phyloP scores from a whole-genome alignment of 495 filamentous ascomycete species.

The Parathielavia appendiculata region DNA sequence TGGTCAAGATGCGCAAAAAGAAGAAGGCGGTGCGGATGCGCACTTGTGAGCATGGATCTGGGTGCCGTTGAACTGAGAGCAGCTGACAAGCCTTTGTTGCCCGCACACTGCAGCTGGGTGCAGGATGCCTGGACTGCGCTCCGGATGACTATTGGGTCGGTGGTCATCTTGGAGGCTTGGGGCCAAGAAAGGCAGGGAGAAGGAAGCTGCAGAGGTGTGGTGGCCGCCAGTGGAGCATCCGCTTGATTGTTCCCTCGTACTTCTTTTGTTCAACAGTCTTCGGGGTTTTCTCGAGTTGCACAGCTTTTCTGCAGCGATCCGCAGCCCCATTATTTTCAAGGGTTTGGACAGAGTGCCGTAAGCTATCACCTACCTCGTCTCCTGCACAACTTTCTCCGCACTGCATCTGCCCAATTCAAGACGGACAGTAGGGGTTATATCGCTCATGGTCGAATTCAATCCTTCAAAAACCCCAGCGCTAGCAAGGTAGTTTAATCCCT shows the following conservation, averaged over 20 bases:
- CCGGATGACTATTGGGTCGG: not conserved
- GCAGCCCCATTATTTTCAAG: not conserved
- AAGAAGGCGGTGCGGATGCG: slow-evolving; percentile 16
- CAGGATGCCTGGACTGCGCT: not conserved
- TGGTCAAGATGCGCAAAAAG: not conserved
- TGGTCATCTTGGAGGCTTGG: not conserved
- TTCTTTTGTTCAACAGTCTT: not conserved
- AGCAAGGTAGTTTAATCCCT: not conserved
- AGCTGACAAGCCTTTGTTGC: slow-evolving; percentile 8
- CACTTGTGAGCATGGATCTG: not conserved
- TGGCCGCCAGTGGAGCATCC: not conserved
- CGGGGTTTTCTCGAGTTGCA: not conserved
- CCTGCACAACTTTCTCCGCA: slow-evolving; percentile 10
- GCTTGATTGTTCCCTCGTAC: not conserved
- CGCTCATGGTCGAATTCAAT: slow-evolving; percentile 11
- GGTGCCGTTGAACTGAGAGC: slow-evolving; percentile 9
- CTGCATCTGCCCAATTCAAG: not conserved
- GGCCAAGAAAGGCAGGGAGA: slow-evolving; percentile 1
- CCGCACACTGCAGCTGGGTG: not conserved
- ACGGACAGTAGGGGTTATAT: not conserved
- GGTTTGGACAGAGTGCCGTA: slow-evolving; percentile 5
- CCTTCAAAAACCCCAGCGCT: not conserved
- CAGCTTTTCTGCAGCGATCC: slow-evolving; percentile 9
- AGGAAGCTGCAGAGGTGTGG: slow-evolving; percentile 6
- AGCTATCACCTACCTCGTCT: not conserved